These are phyloP conservation scores for Ustilago lituana DNA, from an alignment of 1,284 basidiomycete species.

Conservation along the genomic window DNA sequence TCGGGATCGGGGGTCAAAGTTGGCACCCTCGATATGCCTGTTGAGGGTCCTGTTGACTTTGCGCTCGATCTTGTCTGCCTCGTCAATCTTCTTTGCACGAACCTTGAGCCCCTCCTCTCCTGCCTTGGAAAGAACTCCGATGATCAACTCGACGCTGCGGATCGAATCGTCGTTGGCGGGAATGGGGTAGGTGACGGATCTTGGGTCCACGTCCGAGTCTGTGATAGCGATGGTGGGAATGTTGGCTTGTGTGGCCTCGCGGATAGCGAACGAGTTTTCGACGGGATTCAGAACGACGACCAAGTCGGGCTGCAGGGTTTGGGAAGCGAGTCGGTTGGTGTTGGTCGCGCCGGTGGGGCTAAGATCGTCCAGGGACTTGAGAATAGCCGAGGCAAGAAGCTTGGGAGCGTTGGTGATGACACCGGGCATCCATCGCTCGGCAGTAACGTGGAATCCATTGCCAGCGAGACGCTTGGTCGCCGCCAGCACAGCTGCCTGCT, in stretches of 20 bases:
- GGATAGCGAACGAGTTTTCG: conserved; percentile 73
- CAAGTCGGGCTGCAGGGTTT: conserved; percentile 82
- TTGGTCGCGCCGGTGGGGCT: conserved; percentile 36
- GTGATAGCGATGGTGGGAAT: conserved; percentile 74
- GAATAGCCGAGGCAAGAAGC: conserved; percentile 61
- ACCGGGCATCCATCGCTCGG: conserved; percentile 90
- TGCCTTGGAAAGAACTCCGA: conserved; percentile 89
- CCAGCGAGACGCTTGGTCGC: conserved; percentile 81
- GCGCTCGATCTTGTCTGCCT: conserved; percentile 54
- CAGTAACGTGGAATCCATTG: conserved; percentile 76
- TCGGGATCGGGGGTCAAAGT: conserved; percentile 41
- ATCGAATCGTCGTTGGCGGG: conserved; percentile 96
- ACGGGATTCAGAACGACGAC: conserved; percentile 89
- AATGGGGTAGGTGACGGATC: conserved; percentile 96
- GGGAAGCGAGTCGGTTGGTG: conserved; percentile 69
- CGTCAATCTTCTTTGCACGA: conserved; percentile 48
- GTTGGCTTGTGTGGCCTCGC: conserved; percentile 68
- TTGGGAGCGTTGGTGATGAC: conserved; percentile 89
- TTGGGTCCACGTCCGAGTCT: conserved; percentile 94
- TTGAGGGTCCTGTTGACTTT: conserved; percentile 33
- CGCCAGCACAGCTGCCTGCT: conserved; percentile 79
- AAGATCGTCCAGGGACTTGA: conserved; percentile 40
- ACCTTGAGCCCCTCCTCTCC: conserved; percentile 70
- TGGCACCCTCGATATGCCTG: conserved; percentile 21
- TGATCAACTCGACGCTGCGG: conserved; percentile 87